These are phyloP conservation scores for Neonectria faginata DNA, from an alignment of 2,329 filamentous ascomycete species.

Conservation along the genomic window DNA sequence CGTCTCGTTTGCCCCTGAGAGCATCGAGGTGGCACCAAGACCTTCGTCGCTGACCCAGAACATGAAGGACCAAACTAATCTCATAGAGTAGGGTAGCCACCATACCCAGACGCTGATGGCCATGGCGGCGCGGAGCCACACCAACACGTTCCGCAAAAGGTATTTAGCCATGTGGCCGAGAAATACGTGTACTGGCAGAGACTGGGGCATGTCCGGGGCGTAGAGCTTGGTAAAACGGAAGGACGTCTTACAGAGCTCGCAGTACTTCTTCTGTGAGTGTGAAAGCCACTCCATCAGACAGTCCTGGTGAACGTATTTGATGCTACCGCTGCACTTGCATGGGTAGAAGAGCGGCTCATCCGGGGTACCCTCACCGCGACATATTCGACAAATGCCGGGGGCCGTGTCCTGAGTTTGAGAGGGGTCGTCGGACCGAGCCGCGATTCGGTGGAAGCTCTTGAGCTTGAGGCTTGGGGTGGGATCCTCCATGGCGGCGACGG, in stretches of 20 bases:
- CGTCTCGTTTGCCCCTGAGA: conserved; percentile 43
- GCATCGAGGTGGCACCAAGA: conserved; percentile 54
- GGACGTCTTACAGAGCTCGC: conserved; percentile 98
- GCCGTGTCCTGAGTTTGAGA: conserved; percentile 49
- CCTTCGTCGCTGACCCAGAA: conserved; percentile 95
- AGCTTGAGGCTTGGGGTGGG: conserved; percentile 36
- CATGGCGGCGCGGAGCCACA: conserved; percentile 81
- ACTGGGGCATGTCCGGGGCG: conserved; percentile 89
- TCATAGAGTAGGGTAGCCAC: conserved; percentile 89
- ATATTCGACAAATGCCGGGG: conserved; percentile 94
- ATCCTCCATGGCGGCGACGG: conserved; percentile 43
- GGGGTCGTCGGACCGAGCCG: conserved; percentile 43
- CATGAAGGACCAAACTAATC: conserved; percentile 90
- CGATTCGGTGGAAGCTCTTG: conserved; percentile 41
- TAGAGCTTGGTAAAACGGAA: conserved; percentile 99
- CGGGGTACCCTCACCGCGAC: conserved; percentile 84
- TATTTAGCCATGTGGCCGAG: conserved; percentile 82
- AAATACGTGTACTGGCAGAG: conserved; percentile 84
- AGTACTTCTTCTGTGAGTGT: conserved; percentile 99
- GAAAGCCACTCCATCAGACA: conserved; percentile 99
- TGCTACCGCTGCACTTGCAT: conserved; percentile 98
- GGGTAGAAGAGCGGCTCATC: conserved; percentile 95
- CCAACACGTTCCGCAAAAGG: conserved; percentile 75
- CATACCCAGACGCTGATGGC: conserved; percentile 90
- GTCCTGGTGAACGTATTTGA: conserved; percentile 97